phyloP scores from a whole-genome alignment of 257 asterid species.

The Solanum megistacrolobum region DNA sequence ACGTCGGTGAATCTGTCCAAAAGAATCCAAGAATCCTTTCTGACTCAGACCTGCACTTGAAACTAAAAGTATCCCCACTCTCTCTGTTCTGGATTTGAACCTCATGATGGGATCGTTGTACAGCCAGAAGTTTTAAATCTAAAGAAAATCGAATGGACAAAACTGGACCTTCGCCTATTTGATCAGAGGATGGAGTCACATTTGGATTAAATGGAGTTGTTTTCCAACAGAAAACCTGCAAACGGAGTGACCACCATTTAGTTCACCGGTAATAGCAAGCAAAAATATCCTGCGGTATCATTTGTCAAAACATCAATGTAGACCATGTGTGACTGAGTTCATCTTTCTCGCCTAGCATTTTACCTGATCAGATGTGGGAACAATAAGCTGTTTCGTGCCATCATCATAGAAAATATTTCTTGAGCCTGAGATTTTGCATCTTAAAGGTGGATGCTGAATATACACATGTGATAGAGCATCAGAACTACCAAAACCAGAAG shows the following conservation, averaged over 20 bases:
- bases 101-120: constrained; percentile 77
- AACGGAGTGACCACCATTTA: constrained; percentile 2
- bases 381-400: constrained; percentile 61
- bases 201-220: constrained; percentile 60
- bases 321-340: neutral
- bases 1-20: constrained; percentile 82
- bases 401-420: constrained; percentile 63
- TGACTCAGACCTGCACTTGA: constrained; percentile 61
- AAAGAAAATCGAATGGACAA: constrained; percentile 75
- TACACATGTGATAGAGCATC: constrained; percentile 80
- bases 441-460: constrained; percentile 73
- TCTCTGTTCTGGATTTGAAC: constrained; percentile 74
- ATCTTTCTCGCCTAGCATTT: neutral
- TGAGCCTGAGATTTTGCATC: constrained; percentile 55
- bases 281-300: neutral
- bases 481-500: constrained; percentile 55
- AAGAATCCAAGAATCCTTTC: constrained; percentile 87
- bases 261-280: constrained; percentile 9
- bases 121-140: constrained; percentile 75
- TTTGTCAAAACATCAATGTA: neutral
- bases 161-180: constrained; percentile 76
- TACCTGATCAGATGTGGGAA: constrained; percentile 73
- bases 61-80: constrained; percentile 48
- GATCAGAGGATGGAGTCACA: constrained; percentile 49
- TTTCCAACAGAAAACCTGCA: constrained; percentile 84